Evolutionary conservation across 257 asterid genomes (phyloP).

Genomic region (Nicotiana tabacum): DNA sequence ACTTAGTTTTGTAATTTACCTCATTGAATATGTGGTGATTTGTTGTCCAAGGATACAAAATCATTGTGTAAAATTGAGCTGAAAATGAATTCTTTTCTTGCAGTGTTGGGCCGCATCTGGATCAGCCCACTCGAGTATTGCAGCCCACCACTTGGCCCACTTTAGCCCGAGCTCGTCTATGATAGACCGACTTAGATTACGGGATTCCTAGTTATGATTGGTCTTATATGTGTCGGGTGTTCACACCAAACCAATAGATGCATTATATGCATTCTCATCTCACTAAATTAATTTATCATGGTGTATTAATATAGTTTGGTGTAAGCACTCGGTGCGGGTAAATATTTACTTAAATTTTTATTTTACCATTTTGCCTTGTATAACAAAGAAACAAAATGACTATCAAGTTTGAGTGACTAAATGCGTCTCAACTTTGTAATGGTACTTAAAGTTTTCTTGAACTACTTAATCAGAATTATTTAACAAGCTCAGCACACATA

Average conservation of each 20-base stretch:
- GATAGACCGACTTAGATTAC: neutral
- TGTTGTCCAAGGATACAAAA: neutral
- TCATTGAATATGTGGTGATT: neutral
- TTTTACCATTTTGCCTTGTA: neutral
- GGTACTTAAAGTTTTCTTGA: neutral
- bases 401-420: neutral
- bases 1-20: neutral
- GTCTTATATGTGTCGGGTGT: rapidly evolving
- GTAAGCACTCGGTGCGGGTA: rapidly evolving
- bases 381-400: neutral
- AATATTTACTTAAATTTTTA: too few species aligned
- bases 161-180: neutral
- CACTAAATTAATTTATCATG: too few species aligned
- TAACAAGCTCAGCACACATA: neutral
- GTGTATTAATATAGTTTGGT: too few species aligned
- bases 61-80: neutral
- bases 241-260: too few species aligned
- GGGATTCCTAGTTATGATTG: too few species aligned
- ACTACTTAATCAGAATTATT: neutral
- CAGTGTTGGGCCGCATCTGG: slow-evolving; percentile 24
- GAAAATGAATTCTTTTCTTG: slow-evolving; percentile 11
- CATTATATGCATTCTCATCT: too few species aligned
- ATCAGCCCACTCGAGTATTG: neutral
- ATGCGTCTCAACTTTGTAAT: neutral
- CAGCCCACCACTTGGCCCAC: neutral